Base-by-base conservation (phyloP, 345 rosid genomes). In the Citrus mangshanensis region DNA sequence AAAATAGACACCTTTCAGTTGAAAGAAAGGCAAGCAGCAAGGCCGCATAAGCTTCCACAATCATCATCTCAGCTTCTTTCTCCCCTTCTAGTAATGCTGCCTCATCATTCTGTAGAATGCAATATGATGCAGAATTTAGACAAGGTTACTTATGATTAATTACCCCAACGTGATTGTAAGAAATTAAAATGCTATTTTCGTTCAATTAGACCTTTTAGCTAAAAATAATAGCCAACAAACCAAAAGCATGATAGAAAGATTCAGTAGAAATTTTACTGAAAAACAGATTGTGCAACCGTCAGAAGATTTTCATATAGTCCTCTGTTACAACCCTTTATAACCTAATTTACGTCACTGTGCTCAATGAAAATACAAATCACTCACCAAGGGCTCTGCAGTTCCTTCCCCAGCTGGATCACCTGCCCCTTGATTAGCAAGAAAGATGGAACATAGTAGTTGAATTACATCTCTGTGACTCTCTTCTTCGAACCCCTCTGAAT, bases 41-140 rank as follows among this genome's bases (percentile, higher is more conserved):
- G 67, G 99, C 99, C 24, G 99, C 81, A 80, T 97, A 97, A 68
- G 98, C 99, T 89, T 93, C 99, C 28, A 97, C 91, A 65, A 97
- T 94, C 98, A 91, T 97, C 90, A 92, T 94, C 87, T 93, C 99
- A 1, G 98, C 98, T 88, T 94, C 99, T 84, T 94, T 97, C 86
- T 97, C 98, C 38, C 97, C 97, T 88, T 94, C 90, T 80, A 91
- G 82, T 81, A 97, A 37, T 66, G 92, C 89, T 71, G 86, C 97
- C 72, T 94, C 98, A 46, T 90, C 95, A 73, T 94, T 87, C 96
- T 92, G 84, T 42, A 69, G 62, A 70, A 77, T 72, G 55, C 32
- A 69, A 83, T 38, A 75, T 24, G 49, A 66, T 24, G 6, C 37
- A 75, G 74, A 37, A 63, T 71, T 21, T 76, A 69, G 46, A 21